Percentiles rank a stretch among this genome's conserved stretches.
phyloP scores from a whole-genome alignment of 2,329 filamentous ascomycete genomes.

The Exophiala calicioides region DNA sequence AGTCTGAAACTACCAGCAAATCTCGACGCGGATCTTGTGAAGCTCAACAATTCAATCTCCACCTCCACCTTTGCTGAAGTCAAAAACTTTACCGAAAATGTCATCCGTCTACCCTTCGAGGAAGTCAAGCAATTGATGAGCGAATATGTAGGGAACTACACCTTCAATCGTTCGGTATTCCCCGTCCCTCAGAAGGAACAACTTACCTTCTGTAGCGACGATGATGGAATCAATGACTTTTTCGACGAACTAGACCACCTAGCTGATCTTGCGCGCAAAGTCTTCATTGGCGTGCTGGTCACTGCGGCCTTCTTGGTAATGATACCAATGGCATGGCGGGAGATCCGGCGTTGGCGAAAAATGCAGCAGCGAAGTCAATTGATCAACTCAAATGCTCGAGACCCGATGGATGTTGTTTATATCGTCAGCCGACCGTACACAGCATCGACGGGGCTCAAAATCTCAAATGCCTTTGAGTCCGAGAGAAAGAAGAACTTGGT shows the following conservation, averaged over 20 bases:
- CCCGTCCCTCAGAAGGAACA: constrained; percentile 80
- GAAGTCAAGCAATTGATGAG: constrained; percentile 74
- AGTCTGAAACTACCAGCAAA: constrained; percentile 67
- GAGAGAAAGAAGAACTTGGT: constrained; percentile 68
- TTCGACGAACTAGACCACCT: constrained; percentile 71
- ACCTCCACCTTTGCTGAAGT: constrained; percentile 83
- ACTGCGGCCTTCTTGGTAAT: constrained; percentile 72
- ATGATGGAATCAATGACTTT: constrained; percentile 78
- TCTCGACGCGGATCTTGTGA: constrained; percentile 68
- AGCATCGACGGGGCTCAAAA: constrained; percentile 68
- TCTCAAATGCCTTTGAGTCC: constrained; percentile 56
- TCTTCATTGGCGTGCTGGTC: constrained; percentile 74
- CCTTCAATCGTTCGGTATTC: constrained; percentile 75
- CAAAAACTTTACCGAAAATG: constrained; percentile 74
- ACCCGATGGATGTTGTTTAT: constrained; percentile 86
- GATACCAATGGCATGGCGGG: constrained; percentile 75
- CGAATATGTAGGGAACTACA: constrained; percentile 68
- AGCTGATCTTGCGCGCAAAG: constrained; percentile 67
- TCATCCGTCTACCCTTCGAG: constrained; percentile 78
- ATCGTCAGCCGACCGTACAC: constrained; percentile 80
- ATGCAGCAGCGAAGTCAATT: constrained; percentile 70
- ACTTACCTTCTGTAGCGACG: constrained; percentile 84
- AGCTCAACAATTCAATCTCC: constrained; percentile 77
- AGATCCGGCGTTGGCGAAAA: constrained; percentile 73
- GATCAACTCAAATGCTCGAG: constrained; percentile 66